Evolutionary conservation across 1,284 basidiomycete species (phyloP).

Genomic region (Ceratobasidium theobromae): DNA sequence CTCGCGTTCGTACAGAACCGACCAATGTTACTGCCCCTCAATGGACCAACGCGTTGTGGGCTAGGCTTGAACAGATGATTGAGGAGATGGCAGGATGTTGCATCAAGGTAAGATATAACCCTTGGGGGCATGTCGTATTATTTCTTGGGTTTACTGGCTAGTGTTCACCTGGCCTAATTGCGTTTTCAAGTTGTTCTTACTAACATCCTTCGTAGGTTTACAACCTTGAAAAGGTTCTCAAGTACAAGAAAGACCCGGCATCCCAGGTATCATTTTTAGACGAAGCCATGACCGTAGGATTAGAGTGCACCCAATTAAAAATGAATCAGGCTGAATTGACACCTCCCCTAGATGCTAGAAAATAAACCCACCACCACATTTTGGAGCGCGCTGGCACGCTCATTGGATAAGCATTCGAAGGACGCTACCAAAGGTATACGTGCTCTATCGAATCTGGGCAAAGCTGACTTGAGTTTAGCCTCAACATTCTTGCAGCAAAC

Average conservation of each 20-base stretch:
- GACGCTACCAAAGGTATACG: constrained; percentile 69
- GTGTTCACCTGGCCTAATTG: no score
- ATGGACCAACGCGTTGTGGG: constrained; percentile 82
- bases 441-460: not conserved
- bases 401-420: constrained; percentile 76
- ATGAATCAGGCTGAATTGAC: not conserved
- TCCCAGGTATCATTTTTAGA: constrained; percentile 83
- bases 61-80: constrained; percentile 75
- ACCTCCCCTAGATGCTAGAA: constrained; percentile 63
- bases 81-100: constrained; percentile 90
- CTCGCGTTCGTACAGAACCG: constrained; percentile 80
- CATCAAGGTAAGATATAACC: constrained; percentile 80
- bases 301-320: not conserved
- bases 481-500: constrained; percentile 87
- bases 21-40: constrained; percentile 79
- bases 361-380: constrained; percentile 88
- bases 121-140: no score
- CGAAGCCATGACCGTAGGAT: constrained; percentile 82
- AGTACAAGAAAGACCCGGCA: constrained; percentile 78
- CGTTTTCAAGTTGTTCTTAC: no score
- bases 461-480: constrained; percentile 46
- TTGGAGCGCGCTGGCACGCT: constrained; percentile 80
- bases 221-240: constrained; percentile 89
- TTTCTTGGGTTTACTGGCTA: no score
- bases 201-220: constrained; percentile 63